These are phyloP conservation scores for Coprinopsis strossmayeri DNA, from an alignment of 768 basidiomycete species.

Conservation along the genomic window DNA sequence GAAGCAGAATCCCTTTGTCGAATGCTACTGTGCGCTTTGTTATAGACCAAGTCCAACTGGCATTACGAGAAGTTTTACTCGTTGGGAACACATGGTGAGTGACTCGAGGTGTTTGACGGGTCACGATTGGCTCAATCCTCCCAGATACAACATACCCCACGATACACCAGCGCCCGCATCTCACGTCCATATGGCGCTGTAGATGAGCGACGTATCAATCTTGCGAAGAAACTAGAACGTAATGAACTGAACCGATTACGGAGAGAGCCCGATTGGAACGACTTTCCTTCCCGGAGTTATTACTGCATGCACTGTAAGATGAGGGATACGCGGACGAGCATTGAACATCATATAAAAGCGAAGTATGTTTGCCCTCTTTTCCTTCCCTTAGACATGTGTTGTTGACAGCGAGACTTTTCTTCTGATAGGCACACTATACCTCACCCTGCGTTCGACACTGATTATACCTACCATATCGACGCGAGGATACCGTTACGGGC, in stretches of 20 bases:
- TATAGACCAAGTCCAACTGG: neutral
- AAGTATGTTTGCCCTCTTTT: neutral
- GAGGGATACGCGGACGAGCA: slow-evolving; percentile 1
- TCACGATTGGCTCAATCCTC: neutral
- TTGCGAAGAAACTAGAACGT: neutral
- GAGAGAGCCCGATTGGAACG: slow-evolving; percentile 5
- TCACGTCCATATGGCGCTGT: slow-evolving; percentile 1
- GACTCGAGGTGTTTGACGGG: neutral
- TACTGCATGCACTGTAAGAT: slow-evolving; percentile 4
- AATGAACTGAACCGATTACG: slow-evolving; percentile 1
- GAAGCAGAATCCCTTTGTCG: slow-evolving; percentile 3
- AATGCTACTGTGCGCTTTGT: slow-evolving; percentile 5
- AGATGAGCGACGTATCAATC: neutral
- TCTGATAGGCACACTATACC: neutral
- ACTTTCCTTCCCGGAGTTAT: slow-evolving; percentile 7
- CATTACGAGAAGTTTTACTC: slow-evolving; percentile 2
- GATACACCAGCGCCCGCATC: neutral
- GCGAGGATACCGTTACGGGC: slow-evolving; percentile 4
- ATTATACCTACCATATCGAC: slow-evolving; percentile 7
- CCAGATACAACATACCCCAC: slow-evolving; percentile 7
- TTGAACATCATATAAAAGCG: neutral
- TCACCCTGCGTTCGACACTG: slow-evolving; percentile 1
- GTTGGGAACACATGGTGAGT: slow-evolving; percentile 7
- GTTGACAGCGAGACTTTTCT: neutral
- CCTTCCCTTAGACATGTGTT: neutral